Conservation (phyloP, 495 filamentous ascomycete genomes). For the Platismatia glauca region DNA sequence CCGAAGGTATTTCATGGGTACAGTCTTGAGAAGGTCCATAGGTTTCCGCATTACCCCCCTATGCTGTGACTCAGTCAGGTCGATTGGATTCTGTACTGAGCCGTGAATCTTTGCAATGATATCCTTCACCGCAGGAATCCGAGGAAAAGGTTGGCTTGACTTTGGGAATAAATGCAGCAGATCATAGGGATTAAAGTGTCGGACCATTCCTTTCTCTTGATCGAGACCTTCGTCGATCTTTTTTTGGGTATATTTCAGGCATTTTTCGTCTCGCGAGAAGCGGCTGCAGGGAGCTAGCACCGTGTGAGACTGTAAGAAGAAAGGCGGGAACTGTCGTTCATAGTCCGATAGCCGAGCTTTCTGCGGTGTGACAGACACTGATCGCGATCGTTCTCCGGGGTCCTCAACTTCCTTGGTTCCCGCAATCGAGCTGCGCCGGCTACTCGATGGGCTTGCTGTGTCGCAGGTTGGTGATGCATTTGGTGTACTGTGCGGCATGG, state of each 20-base stretch:
- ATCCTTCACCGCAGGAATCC: conserved; percentile 47
- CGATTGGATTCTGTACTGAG: conserved; percentile 37
- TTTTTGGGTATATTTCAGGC: conserved; percentile 35
- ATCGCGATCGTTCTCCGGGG: conserved; percentile 11
- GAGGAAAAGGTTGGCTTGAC: conserved; percentile 40
- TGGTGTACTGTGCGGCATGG: conserved; percentile 19
- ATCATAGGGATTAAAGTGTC: conserved; percentile 44
- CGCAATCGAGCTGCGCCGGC: conserved; percentile 23
- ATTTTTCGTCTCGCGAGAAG: conserved; percentile 48
- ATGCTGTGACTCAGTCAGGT: conserved; percentile 29
- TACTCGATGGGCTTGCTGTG: conserved; percentile 23
- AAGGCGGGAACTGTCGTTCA: conserved; percentile 63
- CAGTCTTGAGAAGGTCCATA: conserved; percentile 45
- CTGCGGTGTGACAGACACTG: conserved; percentile 20
- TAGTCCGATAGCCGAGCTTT: conserved; percentile 49
- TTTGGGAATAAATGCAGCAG: conserved; percentile 50
- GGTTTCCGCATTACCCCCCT: conserved; percentile 29
- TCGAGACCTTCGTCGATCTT: conserved; percentile 40
- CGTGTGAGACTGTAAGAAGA: conserved; percentile 63
- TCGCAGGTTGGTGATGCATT: conserved; percentile 22
- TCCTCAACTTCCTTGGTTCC: conserved; percentile 10
- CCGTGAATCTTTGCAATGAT: conserved; percentile 53
- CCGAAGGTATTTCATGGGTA: conserved; percentile 68
- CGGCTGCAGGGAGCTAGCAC: conserved; percentile 47
- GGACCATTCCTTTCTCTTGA: conserved; percentile 13